Percentiles rank a stretch among this genome's conserved stretches.
These are phyloP conservation scores for Diaporthe humulicola DNA, from an alignment of 2,329 filamentous ascomycete species.

Conservation along the genomic window DNA sequence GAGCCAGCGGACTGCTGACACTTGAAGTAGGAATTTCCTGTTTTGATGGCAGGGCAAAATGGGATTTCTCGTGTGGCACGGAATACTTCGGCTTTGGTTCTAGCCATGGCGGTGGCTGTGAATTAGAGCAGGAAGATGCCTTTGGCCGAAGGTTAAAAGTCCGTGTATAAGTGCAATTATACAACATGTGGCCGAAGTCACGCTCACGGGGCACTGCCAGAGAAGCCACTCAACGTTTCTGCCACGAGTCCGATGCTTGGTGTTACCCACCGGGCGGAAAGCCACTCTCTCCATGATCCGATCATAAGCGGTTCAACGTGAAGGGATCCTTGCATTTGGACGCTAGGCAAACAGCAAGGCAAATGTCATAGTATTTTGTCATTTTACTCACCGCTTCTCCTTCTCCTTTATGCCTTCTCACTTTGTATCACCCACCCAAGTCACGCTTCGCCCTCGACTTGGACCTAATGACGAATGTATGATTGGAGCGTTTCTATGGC, in stretches of 20 bases:
- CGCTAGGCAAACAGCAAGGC: neutral
- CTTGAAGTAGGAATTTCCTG: too few relatives aligned
- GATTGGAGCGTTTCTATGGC: neutral
- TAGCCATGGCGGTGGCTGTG: neutral
- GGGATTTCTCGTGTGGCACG: neutral
- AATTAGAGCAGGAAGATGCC: neutral
- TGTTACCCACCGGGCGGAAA: neutral
- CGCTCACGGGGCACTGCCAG: fast-evolving
- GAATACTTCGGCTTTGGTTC: neutral
- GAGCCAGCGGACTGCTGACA: neutral
- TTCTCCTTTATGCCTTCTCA: neutral
- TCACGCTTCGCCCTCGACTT: neutral
- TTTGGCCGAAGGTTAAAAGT: fast-evolving
- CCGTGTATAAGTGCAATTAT: neutral
- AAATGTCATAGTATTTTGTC: neutral
- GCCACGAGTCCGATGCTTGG: neutral
- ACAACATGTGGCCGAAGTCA: neutral
- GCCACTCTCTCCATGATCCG: neutral
- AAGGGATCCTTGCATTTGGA: neutral
- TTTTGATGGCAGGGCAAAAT: neutral
- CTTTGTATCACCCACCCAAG: neutral
- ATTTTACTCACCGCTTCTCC: neutral
- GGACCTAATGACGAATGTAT: neutral
- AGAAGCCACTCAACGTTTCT: neutral
- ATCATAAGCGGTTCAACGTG: neutral